Evolutionary conservation across 805 yeast genomes (phyloP), one percentile per base, ranked within the genome.

Genomic region (Sungouiozyma intestinalis): DNA sequence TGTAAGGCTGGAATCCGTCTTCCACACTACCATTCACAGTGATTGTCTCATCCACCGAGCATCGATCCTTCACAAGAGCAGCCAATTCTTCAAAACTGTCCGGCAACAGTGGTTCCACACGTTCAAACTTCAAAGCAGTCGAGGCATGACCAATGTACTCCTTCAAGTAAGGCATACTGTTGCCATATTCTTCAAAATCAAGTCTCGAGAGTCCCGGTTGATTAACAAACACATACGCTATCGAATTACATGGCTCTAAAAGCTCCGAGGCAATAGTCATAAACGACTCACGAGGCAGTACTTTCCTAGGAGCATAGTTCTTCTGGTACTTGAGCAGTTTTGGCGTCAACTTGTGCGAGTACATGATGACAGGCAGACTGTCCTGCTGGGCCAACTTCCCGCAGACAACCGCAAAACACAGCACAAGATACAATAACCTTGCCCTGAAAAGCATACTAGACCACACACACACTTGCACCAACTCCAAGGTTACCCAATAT

Each of bases 101-200:
- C 11, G 39, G 38, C 7, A 53, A 43, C 9, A 62, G 51, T 3
- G 33, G 36, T 3, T 67, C 58, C 7, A 71, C 60, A 48, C 77
- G 65, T 3, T 86, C 84, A 41, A 81, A 63, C 2, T 77, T 73
- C 3, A 78, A 65, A 7, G 78, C 64, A 0, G 85, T 75, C 4
- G 87, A 79, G n/a, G 84, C 66, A 55, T 69, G 63, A 17, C 68
- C 59, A 46, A 78, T 53, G 52, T 75, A 73, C 35, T 71, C 67
- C 44, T 79, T 66, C 3, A 81, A 47, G 45, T 71, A 66, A 2
- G 65, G 67, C 66, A 79, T 77, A 14, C 58, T 51, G 13, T 55
- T 52, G 11, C 59, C 65, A 46, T 67, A 67, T 31, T 65, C 43
- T 19, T 60, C 57, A 27, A 76, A 69, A 53, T 78, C 82, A 17